phyloP scores from a whole-genome alignment of 2,329 filamentous ascomycete species.

The Botrytis squamosa region DNA sequence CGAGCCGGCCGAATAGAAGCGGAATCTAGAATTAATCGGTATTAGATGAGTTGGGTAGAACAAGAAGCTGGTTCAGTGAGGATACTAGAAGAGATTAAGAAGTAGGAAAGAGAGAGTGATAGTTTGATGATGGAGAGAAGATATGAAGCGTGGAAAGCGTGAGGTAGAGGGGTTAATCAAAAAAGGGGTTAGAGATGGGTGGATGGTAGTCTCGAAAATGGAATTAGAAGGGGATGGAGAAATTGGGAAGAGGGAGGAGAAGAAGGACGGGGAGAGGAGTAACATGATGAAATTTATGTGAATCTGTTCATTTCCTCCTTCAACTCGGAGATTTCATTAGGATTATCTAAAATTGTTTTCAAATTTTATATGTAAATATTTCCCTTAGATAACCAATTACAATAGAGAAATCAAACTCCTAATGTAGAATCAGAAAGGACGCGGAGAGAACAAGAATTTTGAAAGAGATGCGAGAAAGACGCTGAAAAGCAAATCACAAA shows the following conservation, averaged over 20 bases:
- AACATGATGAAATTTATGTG: not conserved
- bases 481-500: not conserved
- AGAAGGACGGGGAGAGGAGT: rapidly evolving
- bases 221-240: no score
- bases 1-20: not conserved
- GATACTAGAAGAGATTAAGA: not conserved
- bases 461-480: no score
- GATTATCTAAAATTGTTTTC: not conserved
- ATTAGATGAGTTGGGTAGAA: no score
- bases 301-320: not conserved
- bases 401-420: not conserved
- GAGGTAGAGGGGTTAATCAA: not conserved
- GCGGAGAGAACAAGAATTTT: not conserved
- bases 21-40: not conserved
- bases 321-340: rapidly evolving
- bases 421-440: not conserved
- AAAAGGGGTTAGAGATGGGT: rapidly evolving
- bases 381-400: not conserved
- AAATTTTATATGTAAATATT: not conserved
- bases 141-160: no score
- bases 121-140: no score
- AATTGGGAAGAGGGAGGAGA: rapidly evolving
- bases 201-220: not conserved
- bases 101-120: no score
- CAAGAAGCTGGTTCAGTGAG: not conserved